phyloP scores from a whole-genome alignment of 768 basidiomycete species.

The Mycena galericulata region DNA sequence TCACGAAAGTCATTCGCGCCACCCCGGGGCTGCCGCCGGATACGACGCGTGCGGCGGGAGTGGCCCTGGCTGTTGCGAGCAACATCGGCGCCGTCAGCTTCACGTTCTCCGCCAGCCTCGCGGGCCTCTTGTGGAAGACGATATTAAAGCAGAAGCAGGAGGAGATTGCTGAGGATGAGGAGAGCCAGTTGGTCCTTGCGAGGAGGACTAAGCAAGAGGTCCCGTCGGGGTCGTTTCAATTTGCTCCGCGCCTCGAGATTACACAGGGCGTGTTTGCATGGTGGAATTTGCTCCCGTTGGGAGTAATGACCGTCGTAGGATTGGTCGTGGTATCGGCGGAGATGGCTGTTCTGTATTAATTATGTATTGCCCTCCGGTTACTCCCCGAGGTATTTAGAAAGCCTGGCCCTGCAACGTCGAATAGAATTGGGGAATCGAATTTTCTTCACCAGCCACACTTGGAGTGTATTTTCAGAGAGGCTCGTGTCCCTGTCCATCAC shows the following conservation, averaged over 20 bases:
- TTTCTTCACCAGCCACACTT: too few species aligned
- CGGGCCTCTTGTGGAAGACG: slow-evolving; percentile 72
- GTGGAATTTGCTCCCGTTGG: slow-evolving; percentile 61
- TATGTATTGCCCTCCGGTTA: too few species aligned
- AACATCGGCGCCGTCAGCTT: slow-evolving; percentile 94
- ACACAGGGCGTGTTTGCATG: slow-evolving; percentile 60
- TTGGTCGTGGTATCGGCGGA: slow-evolving; percentile 66
- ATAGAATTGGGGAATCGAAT: too few species aligned
- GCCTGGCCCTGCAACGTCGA: too few species aligned
- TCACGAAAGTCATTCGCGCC: slow-evolving; percentile 80
- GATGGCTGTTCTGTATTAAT: slow-evolving; percentile 50
- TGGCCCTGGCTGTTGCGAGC: slow-evolving; percentile 84
- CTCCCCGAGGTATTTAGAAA: neutral
- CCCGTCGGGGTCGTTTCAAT: slow-evolving; percentile 6
- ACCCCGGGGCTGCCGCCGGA: slow-evolving; percentile 49
- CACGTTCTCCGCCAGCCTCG: slow-evolving; percentile 82
- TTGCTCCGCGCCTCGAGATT: slow-evolving; percentile 48
- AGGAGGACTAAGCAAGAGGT: neutral
- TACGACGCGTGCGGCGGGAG: slow-evolving; percentile 64
- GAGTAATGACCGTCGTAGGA: slow-evolving; percentile 59
- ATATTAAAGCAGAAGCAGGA: slow-evolving; percentile 68
- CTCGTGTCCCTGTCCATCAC: too few species aligned
- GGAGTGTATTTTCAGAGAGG: too few species aligned
- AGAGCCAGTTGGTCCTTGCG: slow-evolving; percentile 2
- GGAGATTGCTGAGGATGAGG: slow-evolving; percentile 23